A percentile compares a stretch with the other conserved stretches of the same genome.
Evolutionary conservation across 2,329 filamentous ascomycete genomes (phyloP).

Genomic region (Colletotrichum spaethianum): DNA sequence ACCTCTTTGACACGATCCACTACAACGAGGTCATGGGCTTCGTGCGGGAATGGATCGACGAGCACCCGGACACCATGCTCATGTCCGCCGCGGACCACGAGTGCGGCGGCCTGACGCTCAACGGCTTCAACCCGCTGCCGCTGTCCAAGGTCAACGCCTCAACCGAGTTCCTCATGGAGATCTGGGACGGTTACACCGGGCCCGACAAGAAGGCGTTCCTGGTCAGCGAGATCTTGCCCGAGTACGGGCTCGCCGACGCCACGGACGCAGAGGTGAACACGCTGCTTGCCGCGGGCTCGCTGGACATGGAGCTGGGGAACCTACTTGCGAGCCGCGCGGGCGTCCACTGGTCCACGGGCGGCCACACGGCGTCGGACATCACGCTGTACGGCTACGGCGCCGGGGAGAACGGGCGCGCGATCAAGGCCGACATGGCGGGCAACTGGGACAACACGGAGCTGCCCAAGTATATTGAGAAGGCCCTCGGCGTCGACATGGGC

Average conservation of each 20-base stretch:
- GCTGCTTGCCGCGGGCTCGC: conserved; percentile 46
- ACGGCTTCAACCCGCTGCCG: conserved; percentile 53
- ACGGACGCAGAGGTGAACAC: conserved; percentile 48
- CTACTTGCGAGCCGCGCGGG: conserved; percentile 45
- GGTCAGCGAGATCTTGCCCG: conserved; percentile 47
- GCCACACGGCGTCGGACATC: conserved; percentile 50
- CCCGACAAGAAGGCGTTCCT: conserved; percentile 50
- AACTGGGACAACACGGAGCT: conserved; percentile 48
- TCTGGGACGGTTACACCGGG: conserved; percentile 48
- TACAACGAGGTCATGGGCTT: conserved; percentile 56
- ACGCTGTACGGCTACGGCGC: conserved; percentile 53
- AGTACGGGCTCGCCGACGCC: conserved; percentile 50
- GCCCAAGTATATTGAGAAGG: conserved; percentile 45
- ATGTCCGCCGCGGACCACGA: conserved; percentile 58
- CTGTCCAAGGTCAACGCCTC: conserved; percentile 50
- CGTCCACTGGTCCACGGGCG: conserved; percentile 46
- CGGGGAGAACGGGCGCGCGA: conserved; percentile 34
- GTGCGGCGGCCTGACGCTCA: conserved; percentile 55
- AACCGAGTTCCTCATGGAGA: conserved; percentile 47
- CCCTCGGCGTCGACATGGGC: conserved; percentile 44
- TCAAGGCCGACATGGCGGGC: conserved; percentile 43
- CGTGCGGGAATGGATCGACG: conserved; percentile 56
- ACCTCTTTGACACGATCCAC: conserved; percentile 60
- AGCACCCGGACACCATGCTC: conserved; percentile 54
- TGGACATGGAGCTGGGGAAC: conserved; percentile 47